Base-by-base conservation (phyloP, 371 early-diverging fungal species). In the Haplosporangium sp. region DNA sequence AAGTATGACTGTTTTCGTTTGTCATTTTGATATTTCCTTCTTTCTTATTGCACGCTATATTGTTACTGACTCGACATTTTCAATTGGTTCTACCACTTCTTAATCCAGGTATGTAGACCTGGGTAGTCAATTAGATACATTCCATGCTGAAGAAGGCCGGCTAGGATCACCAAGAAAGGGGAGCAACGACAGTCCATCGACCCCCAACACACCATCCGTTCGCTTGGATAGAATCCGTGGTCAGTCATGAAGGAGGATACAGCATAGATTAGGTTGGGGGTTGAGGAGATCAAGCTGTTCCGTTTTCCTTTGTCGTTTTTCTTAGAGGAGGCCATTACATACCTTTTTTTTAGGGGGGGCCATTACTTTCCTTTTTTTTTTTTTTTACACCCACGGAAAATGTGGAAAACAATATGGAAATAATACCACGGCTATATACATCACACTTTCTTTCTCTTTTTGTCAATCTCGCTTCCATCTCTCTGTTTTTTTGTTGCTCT, bases 91-190 rank as follows among this genome's bases (percentile, higher is more conserved):
- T 29, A n/a, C n/a, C n/a, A n/a, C n/a, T n/a, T n/a, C n/a, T n/a
- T n/a, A 29, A 29, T 29, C n/a, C 46, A 79, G 80, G 47, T 79
- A 79, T 62, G 80, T 79, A 6, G 80, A 79, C 36, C 59, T 79
- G 55, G 80, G 80, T 14, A 79, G 73, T 55, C 80, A 79, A 48
- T 54, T 79, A 59, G 80, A 79, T 47, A 68, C 80, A 13, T 79
- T 79, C 63, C 80, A 73, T n/a, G 80, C 73, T 48, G 80, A 79
- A 55, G 80, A 79, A 37, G 65, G 80, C 14, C 69, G 73, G 20
- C 14, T 68, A 43, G 79, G 79, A 57, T 77, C 79, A 37, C 79
- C 79, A n/a, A 60, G 62, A 8, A 67, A 68, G 21, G 79, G 73
- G 13, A 77, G 77, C 43, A 71, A 77, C 41, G 79, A 77, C 50